Evolutionary conservation across 148 eudicot genomes (phyloP).

Genomic region (Fagopyrum homotropicum): DNA sequence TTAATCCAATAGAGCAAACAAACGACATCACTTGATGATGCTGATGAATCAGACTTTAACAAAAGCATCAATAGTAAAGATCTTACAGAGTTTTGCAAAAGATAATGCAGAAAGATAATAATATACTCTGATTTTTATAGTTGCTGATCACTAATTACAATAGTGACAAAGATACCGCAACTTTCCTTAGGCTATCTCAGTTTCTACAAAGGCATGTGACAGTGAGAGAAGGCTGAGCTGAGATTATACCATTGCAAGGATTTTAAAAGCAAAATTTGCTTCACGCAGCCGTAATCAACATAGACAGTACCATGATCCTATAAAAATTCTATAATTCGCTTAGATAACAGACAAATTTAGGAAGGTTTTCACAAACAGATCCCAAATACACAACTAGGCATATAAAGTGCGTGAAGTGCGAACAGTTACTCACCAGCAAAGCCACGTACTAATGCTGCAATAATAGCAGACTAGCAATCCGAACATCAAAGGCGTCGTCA

Average conservation of each 20-base stretch:
- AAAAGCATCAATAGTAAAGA: background rate
- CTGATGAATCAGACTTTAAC: background rate
- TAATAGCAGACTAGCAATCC: background rate
- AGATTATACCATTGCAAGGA: background rate
- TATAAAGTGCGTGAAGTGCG: background rate
- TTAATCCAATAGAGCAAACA: background rate
- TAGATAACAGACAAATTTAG: background rate
- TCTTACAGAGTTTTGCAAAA: background rate
- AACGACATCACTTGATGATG: background rate
- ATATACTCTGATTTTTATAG: background rate
- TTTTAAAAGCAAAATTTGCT: background rate
- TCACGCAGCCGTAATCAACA: background rate
- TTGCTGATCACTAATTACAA: background rate
- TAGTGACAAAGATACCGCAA: background rate
- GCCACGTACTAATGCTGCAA: background rate
- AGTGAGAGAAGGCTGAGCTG: background rate
- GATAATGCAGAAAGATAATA: background rate
- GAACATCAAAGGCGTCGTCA: background rate
- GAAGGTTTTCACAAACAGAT: background rate
- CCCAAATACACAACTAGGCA: background rate
- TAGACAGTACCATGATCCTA: background rate
- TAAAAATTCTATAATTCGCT: background rate
- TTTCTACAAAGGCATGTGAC: background rate
- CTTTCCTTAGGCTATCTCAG: background rate
- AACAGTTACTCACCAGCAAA: conserved; percentile 4